phyloP scores from a whole-genome alignment of 805 yeast genomes.

The Wickerhamomyces canadensis region DNA sequence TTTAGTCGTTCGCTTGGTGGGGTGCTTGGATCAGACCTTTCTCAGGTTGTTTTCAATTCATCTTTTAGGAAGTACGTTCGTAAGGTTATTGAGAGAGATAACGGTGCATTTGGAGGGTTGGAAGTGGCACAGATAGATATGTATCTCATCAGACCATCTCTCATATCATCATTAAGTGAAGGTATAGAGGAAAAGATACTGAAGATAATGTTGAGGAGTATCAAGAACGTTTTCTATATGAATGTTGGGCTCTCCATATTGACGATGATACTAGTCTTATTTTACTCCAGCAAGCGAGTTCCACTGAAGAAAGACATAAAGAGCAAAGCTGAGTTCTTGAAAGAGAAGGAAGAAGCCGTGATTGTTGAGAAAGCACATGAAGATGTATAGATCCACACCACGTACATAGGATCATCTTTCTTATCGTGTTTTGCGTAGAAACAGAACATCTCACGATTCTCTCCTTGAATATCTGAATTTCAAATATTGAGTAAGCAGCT shows the following conservation, averaged over 20 bases:
- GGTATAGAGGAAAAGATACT: not conserved
- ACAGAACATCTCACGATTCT: no score
- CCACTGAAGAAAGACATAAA: constrained; percentile 26
- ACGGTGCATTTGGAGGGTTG: not conserved
- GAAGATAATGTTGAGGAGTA: constrained; percentile 26
- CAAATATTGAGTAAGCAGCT: no score
- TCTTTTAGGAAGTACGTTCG: constrained; percentile 17
- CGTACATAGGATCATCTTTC: no score
- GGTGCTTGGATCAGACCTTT: constrained; percentile 37
- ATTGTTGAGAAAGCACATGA: no score
- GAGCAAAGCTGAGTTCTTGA: no score
- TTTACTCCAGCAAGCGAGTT: constrained; percentile 35
- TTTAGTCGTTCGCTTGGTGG: constrained; percentile 42
- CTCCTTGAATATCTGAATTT: no score
- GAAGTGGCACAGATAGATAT: not conserved
- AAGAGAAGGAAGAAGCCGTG: no score
- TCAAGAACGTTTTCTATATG: constrained; percentile 34
- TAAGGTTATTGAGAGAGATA: not conserved
- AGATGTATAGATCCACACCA: no score
- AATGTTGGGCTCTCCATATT: constrained; percentile 31
- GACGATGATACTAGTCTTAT: constrained; percentile 27
- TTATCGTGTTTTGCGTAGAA: no score
- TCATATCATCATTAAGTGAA: not conserved
- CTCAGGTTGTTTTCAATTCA: constrained; percentile 35
- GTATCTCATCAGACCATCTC: no score